Base-by-base conservation (phyloP, 306 rosid genomes). In the Myrica gale region DNA sequence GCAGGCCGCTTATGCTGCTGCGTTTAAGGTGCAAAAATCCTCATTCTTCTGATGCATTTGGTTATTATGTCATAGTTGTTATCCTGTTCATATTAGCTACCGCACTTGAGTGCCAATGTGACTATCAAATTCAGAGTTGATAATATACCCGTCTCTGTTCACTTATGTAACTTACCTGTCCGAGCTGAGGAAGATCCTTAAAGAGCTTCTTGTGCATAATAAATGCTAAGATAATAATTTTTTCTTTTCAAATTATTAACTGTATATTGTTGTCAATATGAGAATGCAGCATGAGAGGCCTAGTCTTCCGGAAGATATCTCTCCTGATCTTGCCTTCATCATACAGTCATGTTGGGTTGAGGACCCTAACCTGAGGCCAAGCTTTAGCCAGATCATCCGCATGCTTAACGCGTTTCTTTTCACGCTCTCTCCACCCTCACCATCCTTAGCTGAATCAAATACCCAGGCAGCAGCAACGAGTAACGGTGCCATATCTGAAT, bases 1-100 rank as follows among this genome's bases (percentile, higher is more conserved):
- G 84, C 99, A 95, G 84, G 99, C 99, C 69, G 98, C 98, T 47
- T 95, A 95, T 82, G 97, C 97, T 69, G 98, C 98, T 80, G 99
- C 99, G 51, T 95, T 95, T 78, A 95, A 95, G 99, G 99, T 95
- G 81, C 72, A 76, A 43, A 78, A 63, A 47, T 51, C 44, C 39
- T 72, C 23, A 65, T 68, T 10, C 58, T 61, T 71, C 69, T 83
- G 46, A 68, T 57, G 68, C 76, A 6, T 71, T 61, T 52, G 42
- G 7, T 78, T 17, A 11, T 63, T 10, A 47, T 75, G 41, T 37
- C 51, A 48, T 7, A 2, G 20, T 52, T 16, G 1, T 42, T 39
- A 44, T 73, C 70, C 43, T 56, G 0, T 47, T 5, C 26, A 48
- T 46, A 47, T 52, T 19, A 32, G 21, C 13, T 71, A 17, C 56